These are phyloP conservation scores for Ramaria rubella DNA, from an alignment of 768 basidiomycete species.

Conservation along the genomic window DNA sequence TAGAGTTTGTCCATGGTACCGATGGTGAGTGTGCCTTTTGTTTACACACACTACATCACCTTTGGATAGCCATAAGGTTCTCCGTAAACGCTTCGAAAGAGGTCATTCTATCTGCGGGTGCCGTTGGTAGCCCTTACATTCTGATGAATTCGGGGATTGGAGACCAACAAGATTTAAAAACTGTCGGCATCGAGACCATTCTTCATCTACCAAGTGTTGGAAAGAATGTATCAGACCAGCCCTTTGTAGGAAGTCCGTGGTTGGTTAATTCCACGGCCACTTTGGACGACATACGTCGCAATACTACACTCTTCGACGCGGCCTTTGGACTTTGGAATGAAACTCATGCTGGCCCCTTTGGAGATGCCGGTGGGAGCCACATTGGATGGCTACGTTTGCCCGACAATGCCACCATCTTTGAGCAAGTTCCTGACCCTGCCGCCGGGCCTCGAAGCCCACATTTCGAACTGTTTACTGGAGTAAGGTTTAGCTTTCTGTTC, in stretches of 20 bases:
- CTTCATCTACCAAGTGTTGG: conserved; percentile 32
- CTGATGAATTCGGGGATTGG: conserved; percentile 27
- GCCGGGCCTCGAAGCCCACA: conserved; percentile 30
- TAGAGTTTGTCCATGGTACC: neutral
- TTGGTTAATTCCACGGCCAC: conserved; percentile 10
- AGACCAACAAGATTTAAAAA: conserved; percentile 11
- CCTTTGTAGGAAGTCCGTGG: conserved; percentile 14
- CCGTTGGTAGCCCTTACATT: conserved; percentile 23
- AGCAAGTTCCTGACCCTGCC: conserved; percentile 28
- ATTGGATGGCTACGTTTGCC: conserved; percentile 27
- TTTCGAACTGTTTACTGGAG: conserved; percentile 32
- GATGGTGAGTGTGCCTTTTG: neutral
- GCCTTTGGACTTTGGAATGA: conserved; percentile 18
- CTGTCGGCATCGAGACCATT: conserved; percentile 16
- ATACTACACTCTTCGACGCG: conserved; percentile 8
- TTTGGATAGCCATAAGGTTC: neutral
- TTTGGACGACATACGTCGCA: conserved; percentile 10
- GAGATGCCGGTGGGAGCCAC: conserved; percentile 19
- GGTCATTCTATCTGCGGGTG: conserved; percentile 25
- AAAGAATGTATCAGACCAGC: conserved; percentile 29
- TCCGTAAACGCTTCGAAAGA: conserved; percentile 14
- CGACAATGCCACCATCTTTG: conserved; percentile 23
- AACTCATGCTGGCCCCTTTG: conserved; percentile 26
- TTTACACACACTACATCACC: neutral
- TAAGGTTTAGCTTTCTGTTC: conserved; percentile 14